Percentiles rank a stretch among this genome's conserved stretches.
These are phyloP conservation scores for Rhizopus stolonifer DNA, from an alignment of 371 early-diverging fungal genomes.

Conservation along the genomic window DNA sequence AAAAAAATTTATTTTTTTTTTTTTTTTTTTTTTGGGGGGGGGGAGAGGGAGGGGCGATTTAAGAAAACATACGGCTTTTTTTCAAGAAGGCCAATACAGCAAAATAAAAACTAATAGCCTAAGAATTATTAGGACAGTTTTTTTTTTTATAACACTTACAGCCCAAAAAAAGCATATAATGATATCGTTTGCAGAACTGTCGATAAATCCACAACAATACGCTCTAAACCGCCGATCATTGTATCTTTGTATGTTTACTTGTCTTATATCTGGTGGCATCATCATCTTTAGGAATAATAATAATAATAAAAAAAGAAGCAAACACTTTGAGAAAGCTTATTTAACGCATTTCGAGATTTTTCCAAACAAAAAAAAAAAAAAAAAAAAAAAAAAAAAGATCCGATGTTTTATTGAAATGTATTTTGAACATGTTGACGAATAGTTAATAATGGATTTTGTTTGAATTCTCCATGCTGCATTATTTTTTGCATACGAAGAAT, in stretches of 20 bases:
- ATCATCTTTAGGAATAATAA: background rate
- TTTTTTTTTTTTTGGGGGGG: too few species aligned
- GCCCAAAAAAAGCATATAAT: constrained; percentile 32
- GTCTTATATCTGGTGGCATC: background rate
- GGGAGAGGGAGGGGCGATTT: too few species aligned
- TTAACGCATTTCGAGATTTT: too few species aligned
- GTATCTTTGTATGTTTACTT: background rate
- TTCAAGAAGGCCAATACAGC: constrained; percentile 28
- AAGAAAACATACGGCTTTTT: constrained; percentile 35
- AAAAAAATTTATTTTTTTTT: too few species aligned
- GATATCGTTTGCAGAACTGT: constrained; percentile 14
- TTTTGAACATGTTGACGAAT: constrained; percentile 74
- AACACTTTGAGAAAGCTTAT: too few species aligned
- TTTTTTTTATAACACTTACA: constrained; percentile 22
- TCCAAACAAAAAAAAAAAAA: too few species aligned
- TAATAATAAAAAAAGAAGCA: constrained; percentile 2
- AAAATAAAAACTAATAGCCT: constrained; percentile 37
- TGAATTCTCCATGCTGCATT: constrained; percentile 66
- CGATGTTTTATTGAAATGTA: constrained; percentile 50
- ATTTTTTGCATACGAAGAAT: constrained; percentile 73
- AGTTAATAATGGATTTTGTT: constrained; percentile 64
- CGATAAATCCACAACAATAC: constrained; percentile 34
- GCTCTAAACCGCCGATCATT: constrained; percentile 8
- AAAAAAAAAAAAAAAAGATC: too few species aligned
- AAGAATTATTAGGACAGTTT: background rate